Evolutionary conservation across 495 filamentous ascomycete species (phyloP).

Genomic region (Parathielavia appendiculata): DNA sequence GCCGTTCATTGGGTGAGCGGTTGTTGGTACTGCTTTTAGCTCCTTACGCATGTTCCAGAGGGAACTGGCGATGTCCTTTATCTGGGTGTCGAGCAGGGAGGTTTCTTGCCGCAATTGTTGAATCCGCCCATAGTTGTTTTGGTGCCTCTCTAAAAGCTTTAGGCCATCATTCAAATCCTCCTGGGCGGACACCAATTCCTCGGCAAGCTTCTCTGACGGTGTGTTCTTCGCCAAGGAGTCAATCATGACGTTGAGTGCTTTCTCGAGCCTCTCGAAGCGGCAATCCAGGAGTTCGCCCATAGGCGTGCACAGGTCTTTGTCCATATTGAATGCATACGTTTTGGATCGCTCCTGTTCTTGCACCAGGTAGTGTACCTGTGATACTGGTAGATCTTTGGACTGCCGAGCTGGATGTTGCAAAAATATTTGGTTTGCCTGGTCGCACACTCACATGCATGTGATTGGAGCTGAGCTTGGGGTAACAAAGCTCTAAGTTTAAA

Average conservation of each 20-base stretch:
- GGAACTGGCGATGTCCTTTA: conserved; percentile 53
- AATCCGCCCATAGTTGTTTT: conserved; percentile 61
- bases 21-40: conserved; percentile 54
- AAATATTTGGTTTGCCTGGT: no score
- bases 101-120: conserved; percentile 55
- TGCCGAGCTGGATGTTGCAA: background rate
- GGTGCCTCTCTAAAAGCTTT: conserved; percentile 61
- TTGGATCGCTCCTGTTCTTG: no score
- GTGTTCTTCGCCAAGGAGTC: conserved; percentile 76
- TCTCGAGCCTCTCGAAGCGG: conserved; percentile 64
- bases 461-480: no score
- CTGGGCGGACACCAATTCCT: conserved; percentile 64
- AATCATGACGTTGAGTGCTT: conserved; percentile 59
- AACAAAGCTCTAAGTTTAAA: no score
- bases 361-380: no score
- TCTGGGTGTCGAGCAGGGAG: conserved; percentile 54
- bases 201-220: conserved; percentile 57
- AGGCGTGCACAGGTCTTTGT: conserved; percentile 41
- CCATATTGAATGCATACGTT: conserved; percentile 40
- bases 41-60: conserved; percentile 65
- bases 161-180: conserved; percentile 55
- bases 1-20: conserved; percentile 39
- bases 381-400: no score
- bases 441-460: no score
- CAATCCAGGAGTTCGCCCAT: conserved; percentile 58